Percentiles rank a stretch among this genome's conserved stretches.
Evolutionary conservation across 164 flowering plant species (phyloP).

Genomic region (Vitis amurensis): DNA sequence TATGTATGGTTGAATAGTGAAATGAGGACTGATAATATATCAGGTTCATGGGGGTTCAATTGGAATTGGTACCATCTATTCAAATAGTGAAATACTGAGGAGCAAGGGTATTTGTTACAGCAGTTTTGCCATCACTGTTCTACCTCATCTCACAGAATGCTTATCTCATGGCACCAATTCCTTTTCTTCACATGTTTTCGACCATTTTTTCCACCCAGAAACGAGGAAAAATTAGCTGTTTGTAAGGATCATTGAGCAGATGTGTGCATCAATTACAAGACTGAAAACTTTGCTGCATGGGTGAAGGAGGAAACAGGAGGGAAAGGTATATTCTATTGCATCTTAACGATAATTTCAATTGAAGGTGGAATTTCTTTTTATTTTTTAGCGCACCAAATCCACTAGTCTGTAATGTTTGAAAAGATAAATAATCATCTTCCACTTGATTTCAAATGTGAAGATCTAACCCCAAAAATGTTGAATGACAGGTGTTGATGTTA

Average conservation of each 20-base stretch:
- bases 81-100: conserved; percentile 82
- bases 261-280: conserved; percentile 92
- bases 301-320: conserved; percentile 84
- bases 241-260: conserved; percentile 94
- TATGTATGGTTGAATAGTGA: too few species aligned
- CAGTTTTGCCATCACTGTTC: conserved; percentile 47
- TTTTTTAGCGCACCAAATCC: neutral
- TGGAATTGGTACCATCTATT: conserved; percentile 92
- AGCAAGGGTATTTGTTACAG: conserved; percentile 78
- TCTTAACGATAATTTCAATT: neutral
- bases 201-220: conserved; percentile 41
- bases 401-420: too few species aligned
- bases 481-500: conserved; percentile 80
- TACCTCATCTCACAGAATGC: neutral
- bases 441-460: too few species aligned
- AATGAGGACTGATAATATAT: too few species aligned
- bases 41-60: conserved; percentile 20
- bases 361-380: conserved; percentile 1
- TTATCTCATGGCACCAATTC: neutral
- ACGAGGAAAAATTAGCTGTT: conserved; percentile 66
- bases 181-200: neutral
- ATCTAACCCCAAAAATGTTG: too few species aligned
- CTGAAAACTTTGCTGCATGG: conserved; percentile 85
- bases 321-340: conserved; percentile 48
- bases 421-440: too few species aligned